Evolutionary conservation across 768 basidiomycete species (phyloP), one percentile per base, ranked within the genome.

Genomic region (Pholiota molesta): DNA sequence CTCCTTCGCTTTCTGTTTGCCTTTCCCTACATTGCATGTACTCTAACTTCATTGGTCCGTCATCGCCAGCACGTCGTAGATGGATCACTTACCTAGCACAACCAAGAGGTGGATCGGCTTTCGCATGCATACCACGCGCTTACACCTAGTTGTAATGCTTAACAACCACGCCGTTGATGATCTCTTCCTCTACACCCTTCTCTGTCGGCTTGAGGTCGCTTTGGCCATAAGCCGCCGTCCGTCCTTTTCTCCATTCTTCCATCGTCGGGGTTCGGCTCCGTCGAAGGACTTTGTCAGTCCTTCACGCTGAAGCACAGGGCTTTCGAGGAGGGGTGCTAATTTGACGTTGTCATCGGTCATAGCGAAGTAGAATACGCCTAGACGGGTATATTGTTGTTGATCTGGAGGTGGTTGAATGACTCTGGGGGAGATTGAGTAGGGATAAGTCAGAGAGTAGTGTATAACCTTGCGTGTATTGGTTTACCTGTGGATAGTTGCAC

Each of bases 361-460:
- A 33, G 71, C 72, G 65, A 89, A 88, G 71, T 88, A 87, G 68
- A 87, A 86, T 2, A 81, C 76, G 0, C 87, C 86, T 1, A 87
- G 75, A 9, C 86, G 82, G 16, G 81, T 75, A 62, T 77, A 72
- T 31, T 68, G 70, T 31, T 73, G 80, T 64, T 88, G 87, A 62
- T 87, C 85, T 0, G 68, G 65, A 10, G 86, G 87, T 2, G 86
- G 87, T 65, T 83, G 83, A 3, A 86, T 76, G 17, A 88, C 86
- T 14, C 86, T 81, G 54, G 5, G 14, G 14, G 13, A 37, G 35
- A 9, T 2, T 4, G 2, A 6, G 1, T 6, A 26, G 19, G 31
- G 52, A 13, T 39, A 7, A n/a, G 21, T 49, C 17, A 40, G 31
- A 4, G 5, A 52, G 21, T 39, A 19, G 9, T 17, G 19, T 31